A percentile compares a stretch with the other conserved stretches of the same genome.
phyloP scores from a whole-genome alignment of 1,284 basidiomycete species.

The Pulveroboletus sp. region DNA sequence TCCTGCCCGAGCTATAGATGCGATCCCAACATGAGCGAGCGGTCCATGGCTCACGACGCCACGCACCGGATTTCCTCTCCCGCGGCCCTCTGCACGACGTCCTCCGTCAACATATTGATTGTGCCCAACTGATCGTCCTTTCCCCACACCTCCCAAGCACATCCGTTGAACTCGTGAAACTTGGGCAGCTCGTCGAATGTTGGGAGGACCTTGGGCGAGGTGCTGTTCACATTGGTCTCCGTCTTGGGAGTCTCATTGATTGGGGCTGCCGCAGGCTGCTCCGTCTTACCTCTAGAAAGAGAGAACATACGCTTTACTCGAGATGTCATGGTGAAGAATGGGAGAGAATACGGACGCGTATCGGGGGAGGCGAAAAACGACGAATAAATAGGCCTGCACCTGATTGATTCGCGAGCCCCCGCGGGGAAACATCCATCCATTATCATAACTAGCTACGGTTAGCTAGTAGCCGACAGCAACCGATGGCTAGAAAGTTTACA shows the following conservation, averaged over 20 bases:
- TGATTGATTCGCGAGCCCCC: too few relatives aligned
- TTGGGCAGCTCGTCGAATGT: constrained; percentile 62
- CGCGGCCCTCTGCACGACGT: constrained; percentile 61
- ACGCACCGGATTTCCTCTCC: constrained; percentile 63
- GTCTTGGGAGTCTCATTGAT: not conserved
- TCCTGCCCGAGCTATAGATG: constrained; percentile 50
- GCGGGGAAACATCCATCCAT: too few relatives aligned
- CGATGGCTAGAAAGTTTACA: not conserved
- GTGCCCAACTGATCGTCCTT: constrained; percentile 70
- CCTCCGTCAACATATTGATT: constrained; percentile 66
- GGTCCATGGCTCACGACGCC: not conserved
- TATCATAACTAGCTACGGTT: not conserved
- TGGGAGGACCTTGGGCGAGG: constrained; percentile 41
- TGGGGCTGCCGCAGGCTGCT: not conserved
- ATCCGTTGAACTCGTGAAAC: constrained; percentile 59
- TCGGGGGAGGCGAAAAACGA: not conserved
- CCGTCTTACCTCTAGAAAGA: constrained; percentile 7
- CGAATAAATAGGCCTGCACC: too few relatives aligned
- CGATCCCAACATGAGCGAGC: not conserved
- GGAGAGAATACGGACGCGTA: not conserved
- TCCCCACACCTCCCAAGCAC: constrained; percentile 76
- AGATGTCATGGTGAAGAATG: constrained; percentile 16
- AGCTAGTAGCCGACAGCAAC: not conserved
- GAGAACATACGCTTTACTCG: constrained; percentile 23
- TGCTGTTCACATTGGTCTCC: not conserved